Base-by-base conservation (phyloP, 495 filamentous ascomycete genomes). In the Aspergillus indologenus region DNA sequence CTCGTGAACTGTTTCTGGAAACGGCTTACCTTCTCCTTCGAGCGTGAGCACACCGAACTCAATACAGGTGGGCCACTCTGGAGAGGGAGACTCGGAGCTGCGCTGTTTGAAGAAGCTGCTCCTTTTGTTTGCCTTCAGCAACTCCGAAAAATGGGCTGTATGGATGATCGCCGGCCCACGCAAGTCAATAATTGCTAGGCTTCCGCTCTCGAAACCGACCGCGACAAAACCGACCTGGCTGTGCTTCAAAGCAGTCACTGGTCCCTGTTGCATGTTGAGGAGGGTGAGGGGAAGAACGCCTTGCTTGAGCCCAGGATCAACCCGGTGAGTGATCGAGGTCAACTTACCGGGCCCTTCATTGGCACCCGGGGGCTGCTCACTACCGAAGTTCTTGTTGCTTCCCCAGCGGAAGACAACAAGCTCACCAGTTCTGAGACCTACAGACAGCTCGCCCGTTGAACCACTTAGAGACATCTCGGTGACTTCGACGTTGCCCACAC, bases 41-140 rank as follows among this genome's bases (percentile, higher is more conserved):
- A 96, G 76, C 14, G 88, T 94, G 85, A 98, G 87, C 26, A 97
- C 90, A 58, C 90, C 91, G 76, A 98, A 98, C 70, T 96, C 90
- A 12, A 97, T 81, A 43, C 73, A 76, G 7, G 86, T 90, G 26
- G 85, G 84, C 85, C 85, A 96, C 67, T 95, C 93, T 23, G 72
- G 66, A 53, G 82, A 70, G 57, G 62, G n/a, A 3, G 77, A 68
- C 4, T 71, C 71, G 26, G 81, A 70, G 18, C 72, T 73, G 53
- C 79, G 81, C 49, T 71, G 68, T 62, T 77, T 79, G 29, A 79
- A 72, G 63, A 96, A 87, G 54, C 88, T 90, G 26, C 81, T 74
- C 12, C 86, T 83, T 69, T 90, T 96, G 51, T 86, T 68, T 6
- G 78, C 71, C 67, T 89, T 90, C 34, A 78, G 68, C 22, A 96